These are phyloP conservation scores for Acer campestre DNA, from an alignment of 345 rosid genomes.

Conservation along the genomic window DNA sequence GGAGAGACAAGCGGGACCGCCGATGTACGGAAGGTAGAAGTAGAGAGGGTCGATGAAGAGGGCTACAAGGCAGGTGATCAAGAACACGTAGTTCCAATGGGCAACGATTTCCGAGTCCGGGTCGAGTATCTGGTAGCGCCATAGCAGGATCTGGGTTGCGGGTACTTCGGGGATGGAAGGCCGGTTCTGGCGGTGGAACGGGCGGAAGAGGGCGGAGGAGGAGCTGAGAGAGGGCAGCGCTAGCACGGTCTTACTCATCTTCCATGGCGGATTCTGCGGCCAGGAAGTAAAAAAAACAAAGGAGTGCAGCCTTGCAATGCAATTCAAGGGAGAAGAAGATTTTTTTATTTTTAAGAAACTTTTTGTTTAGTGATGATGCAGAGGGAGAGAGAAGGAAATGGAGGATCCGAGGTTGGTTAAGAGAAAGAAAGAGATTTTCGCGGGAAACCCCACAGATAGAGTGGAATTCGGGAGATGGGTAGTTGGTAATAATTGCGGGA, in stretches of 20 bases:
- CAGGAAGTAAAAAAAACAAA: neutral
- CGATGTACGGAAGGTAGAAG: slow-evolving; percentile 67
- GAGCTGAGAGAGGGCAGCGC: neutral
- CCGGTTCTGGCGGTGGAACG: slow-evolving; percentile 17
- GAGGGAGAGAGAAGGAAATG: slow-evolving; percentile 11
- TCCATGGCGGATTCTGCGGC: slow-evolving; percentile 61
- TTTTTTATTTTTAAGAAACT: neutral
- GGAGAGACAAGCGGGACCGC: slow-evolving; percentile 56
- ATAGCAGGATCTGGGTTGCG: slow-evolving; percentile 51
- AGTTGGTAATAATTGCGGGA: neutral
- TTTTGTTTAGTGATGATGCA: neutral
- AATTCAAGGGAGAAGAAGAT: neutral
- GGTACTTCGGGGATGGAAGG: slow-evolving; percentile 30
- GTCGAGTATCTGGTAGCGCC: slow-evolving; percentile 87
- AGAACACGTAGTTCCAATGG: slow-evolving; percentile 90
- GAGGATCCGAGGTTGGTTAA: neutral
- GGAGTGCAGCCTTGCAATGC: neutral
- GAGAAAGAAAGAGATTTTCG: slow-evolving; percentile 21
- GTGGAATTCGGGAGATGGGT: neutral
- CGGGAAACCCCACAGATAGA: slow-evolving; percentile 32
- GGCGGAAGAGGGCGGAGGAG: slow-evolving; percentile 16
- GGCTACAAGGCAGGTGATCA: slow-evolving; percentile 65
- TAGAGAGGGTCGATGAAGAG: slow-evolving; percentile 91
- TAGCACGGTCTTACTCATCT: slow-evolving; percentile 38
- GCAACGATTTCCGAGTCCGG: slow-evolving; percentile 84